Evolutionary conservation across 2,329 filamentous ascomycete species (phyloP).

Genomic region (Ophiosphaerella herpotricha): DNA sequence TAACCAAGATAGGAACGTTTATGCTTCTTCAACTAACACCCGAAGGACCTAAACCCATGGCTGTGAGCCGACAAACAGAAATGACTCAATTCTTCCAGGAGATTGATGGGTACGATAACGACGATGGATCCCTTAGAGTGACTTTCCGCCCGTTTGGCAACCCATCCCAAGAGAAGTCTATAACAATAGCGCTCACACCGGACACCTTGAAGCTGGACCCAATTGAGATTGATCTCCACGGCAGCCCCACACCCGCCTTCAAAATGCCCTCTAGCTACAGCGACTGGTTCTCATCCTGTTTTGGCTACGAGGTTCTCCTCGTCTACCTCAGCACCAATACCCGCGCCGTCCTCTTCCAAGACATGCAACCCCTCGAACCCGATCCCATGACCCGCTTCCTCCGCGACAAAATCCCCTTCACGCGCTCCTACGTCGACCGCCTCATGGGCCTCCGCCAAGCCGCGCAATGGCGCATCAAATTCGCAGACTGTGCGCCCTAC

Average conservation of each 20-base stretch:
- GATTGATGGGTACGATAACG: constrained; percentile 37
- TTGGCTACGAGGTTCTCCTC: constrained; percentile 50
- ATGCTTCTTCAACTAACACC: constrained; percentile 49
- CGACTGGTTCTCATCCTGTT: constrained; percentile 51
- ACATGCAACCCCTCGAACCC: constrained; percentile 26
- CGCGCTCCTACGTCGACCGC: constrained; percentile 9
- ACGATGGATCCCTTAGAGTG: constrained; percentile 43
- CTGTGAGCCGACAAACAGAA: constrained; percentile 45
- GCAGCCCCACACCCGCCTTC: constrained; percentile 48
- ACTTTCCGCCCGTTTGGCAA: constrained; percentile 45
- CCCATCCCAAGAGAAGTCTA: constrained; percentile 24
- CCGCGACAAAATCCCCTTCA: constrained; percentile 18
- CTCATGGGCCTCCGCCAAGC: constrained; percentile 41
- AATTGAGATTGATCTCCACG: constrained; percentile 51
- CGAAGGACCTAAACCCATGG: constrained; percentile 49
- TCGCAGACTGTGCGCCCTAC: constrained; percentile 76
- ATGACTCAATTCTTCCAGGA: constrained; percentile 50
- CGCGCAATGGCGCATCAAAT: constrained; percentile 57
- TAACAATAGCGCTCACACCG: constrained; percentile 50
- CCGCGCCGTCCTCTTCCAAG: constrained; percentile 47
- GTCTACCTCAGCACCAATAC: constrained; percentile 50
- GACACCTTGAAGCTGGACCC: constrained; percentile 40
- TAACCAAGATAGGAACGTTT: constrained; percentile 26
- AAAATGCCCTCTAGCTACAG: constrained; percentile 50
- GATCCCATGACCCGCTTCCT: constrained; percentile 20